Conservation (phyloP, 805 yeast species). For the Nakazawaea holstii region DNA sequence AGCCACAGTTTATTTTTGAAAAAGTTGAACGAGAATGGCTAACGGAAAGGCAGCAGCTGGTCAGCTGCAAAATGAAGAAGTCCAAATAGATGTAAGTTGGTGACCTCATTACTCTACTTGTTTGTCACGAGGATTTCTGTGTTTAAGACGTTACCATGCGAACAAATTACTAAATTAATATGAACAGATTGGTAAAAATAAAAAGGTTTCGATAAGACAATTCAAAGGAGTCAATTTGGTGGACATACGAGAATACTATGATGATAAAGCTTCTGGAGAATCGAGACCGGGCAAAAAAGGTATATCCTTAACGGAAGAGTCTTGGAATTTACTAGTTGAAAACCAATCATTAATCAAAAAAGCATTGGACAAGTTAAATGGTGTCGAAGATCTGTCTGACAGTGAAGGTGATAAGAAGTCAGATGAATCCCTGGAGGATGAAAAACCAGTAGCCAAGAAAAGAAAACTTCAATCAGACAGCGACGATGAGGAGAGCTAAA, state of each 20-base stretch:
- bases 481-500: not conserved
- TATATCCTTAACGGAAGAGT: constrained; percentile 51
- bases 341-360: constrained; percentile 40
- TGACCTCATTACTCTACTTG: too few species aligned
- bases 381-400: constrained; percentile 17
- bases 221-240: constrained; percentile 64
- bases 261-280: constrained; percentile 49
- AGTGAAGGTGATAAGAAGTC: constrained; percentile 19
- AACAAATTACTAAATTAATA: not conserved
- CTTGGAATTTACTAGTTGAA: constrained; percentile 46
- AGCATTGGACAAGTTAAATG: constrained; percentile 36
- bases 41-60: not conserved
- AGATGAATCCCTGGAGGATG: constrained; percentile 12
- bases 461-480: not conserved
- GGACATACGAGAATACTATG: constrained; percentile 82
- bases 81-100: constrained; percentile 8
- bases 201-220: constrained; percentile 67
- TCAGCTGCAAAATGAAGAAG: not conserved
- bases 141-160: not conserved
- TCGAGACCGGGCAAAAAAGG: constrained; percentile 81
- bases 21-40: not conserved
- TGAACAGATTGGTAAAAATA: constrained; percentile 39
- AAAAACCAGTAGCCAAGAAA: not conserved
- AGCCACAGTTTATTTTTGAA: not conserved
- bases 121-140: too few species aligned